Percentiles rank a stretch among this genome's conserved stretches.
Evolutionary conservation across 2,329 filamentous ascomycete species (phyloP).

Genomic region (Monosporascus sp.): DNA sequence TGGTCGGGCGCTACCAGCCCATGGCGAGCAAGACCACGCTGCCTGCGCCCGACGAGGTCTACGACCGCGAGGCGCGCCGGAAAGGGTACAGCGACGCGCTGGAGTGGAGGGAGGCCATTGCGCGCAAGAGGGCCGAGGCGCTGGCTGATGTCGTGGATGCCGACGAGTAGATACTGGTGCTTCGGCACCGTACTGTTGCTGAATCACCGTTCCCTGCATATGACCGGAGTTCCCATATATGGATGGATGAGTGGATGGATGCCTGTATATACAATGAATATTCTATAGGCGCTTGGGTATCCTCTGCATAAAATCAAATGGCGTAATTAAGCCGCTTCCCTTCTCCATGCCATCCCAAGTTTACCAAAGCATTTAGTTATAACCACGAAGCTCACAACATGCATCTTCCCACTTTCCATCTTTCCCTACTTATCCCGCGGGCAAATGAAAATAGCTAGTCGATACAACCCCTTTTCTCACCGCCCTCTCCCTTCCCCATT

Average conservation of each 20-base stretch:
- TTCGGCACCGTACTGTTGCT: too few relatives aligned
- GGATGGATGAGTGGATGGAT: background rate
- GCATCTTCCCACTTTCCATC: too few relatives aligned
- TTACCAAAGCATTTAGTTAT: too few relatives aligned
- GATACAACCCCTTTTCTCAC: background rate
- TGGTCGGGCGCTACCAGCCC: slow-evolving; percentile 49
- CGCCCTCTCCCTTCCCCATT: slow-evolving; percentile 13
- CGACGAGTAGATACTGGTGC: too few relatives aligned
- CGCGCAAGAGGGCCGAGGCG: slow-evolving; percentile 14
- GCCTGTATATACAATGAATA: background rate
- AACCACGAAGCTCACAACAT: too few relatives aligned
- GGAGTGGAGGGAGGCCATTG: slow-evolving; percentile 31
- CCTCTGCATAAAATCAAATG: background rate
- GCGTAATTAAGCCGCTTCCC: background rate
- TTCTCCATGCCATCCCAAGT: too few relatives aligned
- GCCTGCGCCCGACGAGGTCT: slow-evolving; percentile 47
- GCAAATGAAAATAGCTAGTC: background rate
- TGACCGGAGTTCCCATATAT: background rate
- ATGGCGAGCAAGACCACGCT: slow-evolving; percentile 46
- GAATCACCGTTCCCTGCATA: background rate
- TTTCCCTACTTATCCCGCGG: too few relatives aligned
- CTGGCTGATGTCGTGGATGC: slow-evolving; percentile 24
- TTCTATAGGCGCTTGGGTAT: background rate
- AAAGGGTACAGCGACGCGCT: slow-evolving; percentile 51
- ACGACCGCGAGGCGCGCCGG: slow-evolving; percentile 56